Evolutionary conservation across 371 early-diverging fungal genomes (phyloP).

Genomic region (Mortierella sp.): DNA sequence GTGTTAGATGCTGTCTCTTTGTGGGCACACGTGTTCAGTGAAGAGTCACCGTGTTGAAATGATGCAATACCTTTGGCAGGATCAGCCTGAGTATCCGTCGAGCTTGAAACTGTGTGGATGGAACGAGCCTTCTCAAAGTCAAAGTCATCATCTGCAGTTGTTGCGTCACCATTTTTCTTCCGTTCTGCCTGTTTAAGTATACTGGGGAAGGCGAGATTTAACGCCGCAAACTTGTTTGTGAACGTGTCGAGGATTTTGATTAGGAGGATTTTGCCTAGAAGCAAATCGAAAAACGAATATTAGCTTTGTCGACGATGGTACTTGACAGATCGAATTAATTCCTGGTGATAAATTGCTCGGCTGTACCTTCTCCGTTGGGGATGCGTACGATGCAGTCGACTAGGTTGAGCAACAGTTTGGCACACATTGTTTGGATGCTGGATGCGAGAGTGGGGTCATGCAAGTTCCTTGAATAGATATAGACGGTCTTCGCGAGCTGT

Average conservation of each 20-base stretch:
- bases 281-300: neutral
- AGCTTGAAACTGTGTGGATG: conserved; percentile 73
- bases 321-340: too few relatives aligned
- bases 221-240: conserved; percentile 78
- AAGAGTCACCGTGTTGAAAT: too few relatives aligned
- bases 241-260: conserved; percentile 89
- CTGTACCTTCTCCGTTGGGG: conserved; percentile 63
- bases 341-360: neutral
- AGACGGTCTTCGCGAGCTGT: conserved; percentile 85
- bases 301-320: too few relatives aligned
- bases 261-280: conserved; percentile 79
- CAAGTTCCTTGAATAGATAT: conserved; percentile 90
- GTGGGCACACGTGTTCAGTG: too few relatives aligned
- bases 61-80: conserved; percentile 82
- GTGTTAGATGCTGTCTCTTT: too few relatives aligned
- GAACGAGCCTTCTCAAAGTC: conserved; percentile 87
- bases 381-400: conserved; percentile 88
- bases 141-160: conserved; percentile 69
- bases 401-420: conserved; percentile 91
- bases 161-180: conserved; percentile 39
- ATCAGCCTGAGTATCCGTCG: conserved; percentile 75
- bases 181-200: conserved; percentile 62
- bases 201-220: conserved; percentile 71
- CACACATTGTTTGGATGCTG: conserved; percentile 96
- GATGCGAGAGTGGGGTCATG: conserved; percentile 90